Evolutionary conservation across 169 alveolate species (phyloP).

Genomic region (Cytauxzoon felis): DNA sequence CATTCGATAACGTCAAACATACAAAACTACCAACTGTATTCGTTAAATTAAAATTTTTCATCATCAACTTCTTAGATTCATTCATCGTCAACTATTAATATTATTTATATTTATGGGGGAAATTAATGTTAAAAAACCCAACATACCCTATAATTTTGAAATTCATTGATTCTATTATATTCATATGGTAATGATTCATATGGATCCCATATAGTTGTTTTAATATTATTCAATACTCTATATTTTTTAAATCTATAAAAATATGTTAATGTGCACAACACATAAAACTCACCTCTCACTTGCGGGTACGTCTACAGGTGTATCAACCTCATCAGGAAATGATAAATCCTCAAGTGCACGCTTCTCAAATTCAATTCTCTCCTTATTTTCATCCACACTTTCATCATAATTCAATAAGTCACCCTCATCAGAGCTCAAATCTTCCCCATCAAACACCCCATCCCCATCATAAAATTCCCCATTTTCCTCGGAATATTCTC

Average conservation of each 20-base stretch:
- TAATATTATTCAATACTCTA: constrained; percentile 85
- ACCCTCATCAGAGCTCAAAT: constrained; percentile 7
- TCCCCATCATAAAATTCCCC: constrained; percentile 19
- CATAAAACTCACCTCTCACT: constrained; percentile 34
- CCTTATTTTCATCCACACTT: constrained; percentile 15
- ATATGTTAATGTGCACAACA: neutral
- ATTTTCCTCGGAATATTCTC: constrained; percentile 27
- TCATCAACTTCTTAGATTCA: constrained; percentile 12
- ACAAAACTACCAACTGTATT: constrained; percentile 16
- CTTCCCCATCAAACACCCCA: constrained; percentile 13
- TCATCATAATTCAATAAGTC: constrained; percentile 33
- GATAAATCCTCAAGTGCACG: constrained; percentile 49
- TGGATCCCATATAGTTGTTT: constrained; percentile 89
- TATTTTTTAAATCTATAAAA: constrained; percentile 84
- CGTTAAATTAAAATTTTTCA: constrained; percentile 13
- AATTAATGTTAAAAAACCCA: constrained; percentile 25
- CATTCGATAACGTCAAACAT: constrained; percentile 23
- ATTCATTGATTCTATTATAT: constrained; percentile 84
- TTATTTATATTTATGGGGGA: too few relatives aligned
- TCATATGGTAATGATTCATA: constrained; percentile 87
- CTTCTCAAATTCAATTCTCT: constrained; percentile 48
- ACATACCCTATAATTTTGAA: constrained; percentile 77
- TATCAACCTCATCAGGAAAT: constrained; percentile 90
- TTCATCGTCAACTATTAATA: constrained; percentile 33
- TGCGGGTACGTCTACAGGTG: constrained; percentile 74